Conservation (phyloP, 1,139 yeast genomes). For the Sugiyamaella pinicola region DNA sequence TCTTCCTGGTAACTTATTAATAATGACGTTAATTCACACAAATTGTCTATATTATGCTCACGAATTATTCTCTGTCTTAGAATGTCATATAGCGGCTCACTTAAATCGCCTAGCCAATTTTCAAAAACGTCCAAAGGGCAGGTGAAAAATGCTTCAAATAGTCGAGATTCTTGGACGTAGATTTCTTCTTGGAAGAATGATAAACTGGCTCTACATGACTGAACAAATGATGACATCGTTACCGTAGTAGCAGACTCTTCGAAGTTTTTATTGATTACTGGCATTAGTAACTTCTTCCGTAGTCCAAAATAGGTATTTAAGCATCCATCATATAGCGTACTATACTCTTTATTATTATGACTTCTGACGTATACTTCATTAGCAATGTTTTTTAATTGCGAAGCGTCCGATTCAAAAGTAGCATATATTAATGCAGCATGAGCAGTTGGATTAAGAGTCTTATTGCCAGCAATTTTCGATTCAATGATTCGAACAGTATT, state of each 20-base stretch:
- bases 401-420: slow-evolving; percentile 55
- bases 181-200: slow-evolving; percentile 51
- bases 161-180: slow-evolving; percentile 59
- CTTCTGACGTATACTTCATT: slow-evolving; percentile 56
- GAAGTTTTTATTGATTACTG: slow-evolving; percentile 44
- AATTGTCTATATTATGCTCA: slow-evolving; percentile 63
- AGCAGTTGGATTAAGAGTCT: slow-evolving; percentile 43
- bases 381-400: slow-evolving; percentile 50
- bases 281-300: slow-evolving; percentile 52
- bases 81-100: slow-evolving; percentile 77
- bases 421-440: slow-evolving; percentile 61
- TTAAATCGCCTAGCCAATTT: slow-evolving; percentile 59
- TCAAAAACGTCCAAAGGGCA: slow-evolving; percentile 46
- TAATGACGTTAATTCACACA: slow-evolving; percentile 76
- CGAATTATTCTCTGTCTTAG: slow-evolving; percentile 66
- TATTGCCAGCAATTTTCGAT: slow-evolving; percentile 36
- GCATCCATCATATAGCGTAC: slow-evolving; percentile 69
- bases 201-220: slow-evolving; percentile 35
- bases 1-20: slow-evolving; percentile 71
- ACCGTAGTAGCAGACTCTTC: slow-evolving; percentile 32
- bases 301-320: slow-evolving; percentile 61
- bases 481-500: slow-evolving; percentile 51
- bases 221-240: slow-evolving; percentile 27
- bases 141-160: slow-evolving; percentile 60
- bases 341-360: slow-evolving; percentile 55